phyloP scores from a whole-genome alignment of 257 asterid genomes.

The Solanum appendiculatum region DNA sequence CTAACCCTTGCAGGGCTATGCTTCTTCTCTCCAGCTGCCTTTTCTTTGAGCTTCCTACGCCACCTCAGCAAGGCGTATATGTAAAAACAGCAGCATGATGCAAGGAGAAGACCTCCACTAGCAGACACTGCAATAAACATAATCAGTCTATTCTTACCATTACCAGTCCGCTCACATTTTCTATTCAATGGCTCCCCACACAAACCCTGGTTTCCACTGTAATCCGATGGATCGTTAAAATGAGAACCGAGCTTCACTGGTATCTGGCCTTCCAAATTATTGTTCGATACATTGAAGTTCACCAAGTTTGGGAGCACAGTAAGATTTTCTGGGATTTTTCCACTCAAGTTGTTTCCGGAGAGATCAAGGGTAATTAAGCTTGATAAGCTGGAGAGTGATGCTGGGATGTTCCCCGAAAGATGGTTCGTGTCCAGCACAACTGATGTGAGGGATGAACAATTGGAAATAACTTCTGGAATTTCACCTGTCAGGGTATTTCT shows the following conservation, averaged over 20 bases:
- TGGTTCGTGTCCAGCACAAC: constrained; percentile 32
- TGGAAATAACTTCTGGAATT: constrained; percentile 43
- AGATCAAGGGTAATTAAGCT: constrained; percentile 20
- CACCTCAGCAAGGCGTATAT: constrained; percentile 50
- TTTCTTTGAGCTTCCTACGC: constrained; percentile 50
- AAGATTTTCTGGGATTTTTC: constrained; percentile 47
- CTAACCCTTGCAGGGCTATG: constrained; percentile 62
- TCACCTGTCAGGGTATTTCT: constrained; percentile 46
- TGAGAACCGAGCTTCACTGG: constrained; percentile 38
- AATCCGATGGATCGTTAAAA: constrained; percentile 36
- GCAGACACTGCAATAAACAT: constrained; percentile 56
- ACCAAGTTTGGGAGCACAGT: constrained; percentile 30
- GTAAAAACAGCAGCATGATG: constrained; percentile 64
- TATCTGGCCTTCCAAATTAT: constrained; percentile 47
- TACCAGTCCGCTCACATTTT: constrained; percentile 25
- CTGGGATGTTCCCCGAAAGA: constrained; percentile 27
- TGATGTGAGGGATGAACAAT: constrained; percentile 39
- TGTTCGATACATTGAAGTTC: constrained; percentile 45
- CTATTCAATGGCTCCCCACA: constrained; percentile 53
- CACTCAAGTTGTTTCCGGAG: constrained; percentile 32
- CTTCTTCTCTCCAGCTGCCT: constrained; percentile 41
- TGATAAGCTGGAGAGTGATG: constrained; percentile 15
- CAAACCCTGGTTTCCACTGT: constrained; percentile 37
- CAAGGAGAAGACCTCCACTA: constrained; percentile 44
- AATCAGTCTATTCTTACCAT: constrained; percentile 35